A percentile compares a stretch with the other conserved stretches of the same genome.
These are phyloP conservation scores for Asterella californica DNA, from an alignment of 225 moss, liverwort and hornwort genomes.

Conservation along the genomic window DNA sequence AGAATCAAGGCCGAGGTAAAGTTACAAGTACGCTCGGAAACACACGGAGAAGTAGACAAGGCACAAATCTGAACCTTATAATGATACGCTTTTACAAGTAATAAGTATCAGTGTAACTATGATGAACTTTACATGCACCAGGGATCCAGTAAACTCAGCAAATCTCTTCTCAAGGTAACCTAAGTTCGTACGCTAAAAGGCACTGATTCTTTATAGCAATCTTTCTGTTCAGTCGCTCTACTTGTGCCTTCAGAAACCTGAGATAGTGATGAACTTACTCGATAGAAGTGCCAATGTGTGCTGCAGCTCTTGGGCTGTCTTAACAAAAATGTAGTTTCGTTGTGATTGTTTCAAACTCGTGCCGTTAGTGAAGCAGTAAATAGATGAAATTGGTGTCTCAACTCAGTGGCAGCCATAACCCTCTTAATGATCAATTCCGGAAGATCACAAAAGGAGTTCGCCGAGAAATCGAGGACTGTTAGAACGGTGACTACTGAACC, in stretches of 20 bases:
- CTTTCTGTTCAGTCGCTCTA: conserved; percentile 20
- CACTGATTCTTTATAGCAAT: conserved; percentile 8
- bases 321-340: conserved; percentile 12
- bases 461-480: conserved; percentile 38
- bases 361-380: conserved; percentile 38
- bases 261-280: conserved; percentile 25
- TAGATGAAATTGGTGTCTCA: conserved; percentile 30
- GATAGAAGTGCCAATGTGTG: conserved; percentile 16
- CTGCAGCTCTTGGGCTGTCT: conserved; percentile 8
- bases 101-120: conserved; percentile 13
- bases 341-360: conserved; percentile 24
- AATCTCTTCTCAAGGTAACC: conserved; percentile 7
- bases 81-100: conserved; percentile 12
- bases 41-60: not conserved
- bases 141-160: conserved; percentile 22
- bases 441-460: conserved; percentile 31
- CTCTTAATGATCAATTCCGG: conserved; percentile 16
- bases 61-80: conserved; percentile 9
- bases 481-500: conserved; percentile 26
- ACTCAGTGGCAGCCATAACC: conserved; percentile 18
- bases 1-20: not conserved
- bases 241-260: conserved; percentile 16
- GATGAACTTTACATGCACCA: conserved; percentile 18
- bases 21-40: not conserved
- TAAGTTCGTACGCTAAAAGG: conserved; percentile 9